phyloP scores from a whole-genome alignment of 805 yeast genomes.

The Barnettozyma botsteinii region DNA sequence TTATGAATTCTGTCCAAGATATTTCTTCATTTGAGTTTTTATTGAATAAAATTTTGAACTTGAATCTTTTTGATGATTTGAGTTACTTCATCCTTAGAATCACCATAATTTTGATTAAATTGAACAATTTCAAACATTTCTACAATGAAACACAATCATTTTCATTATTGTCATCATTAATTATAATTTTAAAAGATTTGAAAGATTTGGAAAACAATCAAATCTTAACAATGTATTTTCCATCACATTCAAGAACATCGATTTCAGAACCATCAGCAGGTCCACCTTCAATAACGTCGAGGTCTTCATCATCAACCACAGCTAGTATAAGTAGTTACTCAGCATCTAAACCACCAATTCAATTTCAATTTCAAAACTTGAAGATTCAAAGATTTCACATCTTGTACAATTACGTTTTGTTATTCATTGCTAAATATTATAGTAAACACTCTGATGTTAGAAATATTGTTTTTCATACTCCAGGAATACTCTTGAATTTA shows the following conservation, averaged over 20 bases:
- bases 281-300: not conserved
- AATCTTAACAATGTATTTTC: constrained; percentile 14
- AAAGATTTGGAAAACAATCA: constrained; percentile 19
- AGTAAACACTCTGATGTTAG: not conserved
- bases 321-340: not conserved
- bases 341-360: not conserved
- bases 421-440: constrained; percentile 13
- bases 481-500: constrained; percentile 8
- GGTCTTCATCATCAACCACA: constrained; percentile 1
- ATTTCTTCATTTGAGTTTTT: constrained; percentile 4
- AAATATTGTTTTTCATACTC: not conserved
- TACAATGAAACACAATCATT: not conserved
- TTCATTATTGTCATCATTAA: not conserved
- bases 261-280: not conserved
- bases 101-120: constrained; percentile 12
- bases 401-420: constrained; percentile 15
- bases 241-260: constrained; percentile 9
- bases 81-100: constrained; percentile 17
- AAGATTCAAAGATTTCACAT: constrained; percentile 16
- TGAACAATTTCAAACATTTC: constrained; percentile 16
- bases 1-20: constrained; percentile 2
- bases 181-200: constrained; percentile 8
- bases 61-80: constrained; percentile 20
- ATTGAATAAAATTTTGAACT: constrained; percentile 11
- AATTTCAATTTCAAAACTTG: constrained; percentile 9